These are phyloP conservation scores for Agrocybe chaxingu DNA, from an alignment of 768 basidiomycete genomes.

Conservation along the genomic window DNA sequence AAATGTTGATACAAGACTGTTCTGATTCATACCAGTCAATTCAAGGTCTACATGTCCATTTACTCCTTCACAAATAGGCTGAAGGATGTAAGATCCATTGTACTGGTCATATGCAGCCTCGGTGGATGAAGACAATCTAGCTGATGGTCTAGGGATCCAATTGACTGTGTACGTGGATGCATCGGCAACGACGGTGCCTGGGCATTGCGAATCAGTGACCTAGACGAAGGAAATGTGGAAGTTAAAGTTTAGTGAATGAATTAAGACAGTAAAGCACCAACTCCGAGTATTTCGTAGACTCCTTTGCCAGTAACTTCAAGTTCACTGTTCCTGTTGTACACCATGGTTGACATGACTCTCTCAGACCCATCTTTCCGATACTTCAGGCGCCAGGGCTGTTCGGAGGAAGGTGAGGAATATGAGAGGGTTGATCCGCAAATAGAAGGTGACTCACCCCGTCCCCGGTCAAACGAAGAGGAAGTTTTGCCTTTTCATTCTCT, in stretches of 20 bases:
- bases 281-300: slow-evolving; percentile 69
- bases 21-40: slow-evolving; percentile 53
- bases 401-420: slow-evolving; percentile 3
- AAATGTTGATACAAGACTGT: background rate
- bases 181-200: slow-evolving; percentile 61
- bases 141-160: slow-evolving; percentile 78
- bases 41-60: slow-evolving; percentile 83
- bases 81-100: slow-evolving; percentile 74
- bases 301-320: slow-evolving; percentile 76
- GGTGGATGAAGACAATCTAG: slow-evolving; percentile 59
- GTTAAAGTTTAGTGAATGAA: background rate
- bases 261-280: slow-evolving; percentile 24
- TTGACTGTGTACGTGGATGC: slow-evolving; percentile 68
- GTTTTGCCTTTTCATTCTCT: slow-evolving; percentile 65
- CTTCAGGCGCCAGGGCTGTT: slow-evolving; percentile 83
- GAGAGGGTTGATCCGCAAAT: background rate
- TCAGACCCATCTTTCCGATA: slow-evolving; percentile 58
- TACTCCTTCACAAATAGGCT: slow-evolving; percentile 78
- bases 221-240: slow-evolving; percentile 30
- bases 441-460: slow-evolving; percentile 62
- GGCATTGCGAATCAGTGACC: slow-evolving; percentile 85
- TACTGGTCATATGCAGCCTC: slow-evolving; percentile 53
- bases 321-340: slow-evolving; percentile 66
- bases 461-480: slow-evolving; percentile 87
- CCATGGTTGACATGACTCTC: slow-evolving; percentile 33